These are phyloP conservation scores for Escallonia herrerae DNA, from an alignment of 129 eudicot species.

Conservation along the genomic window DNA sequence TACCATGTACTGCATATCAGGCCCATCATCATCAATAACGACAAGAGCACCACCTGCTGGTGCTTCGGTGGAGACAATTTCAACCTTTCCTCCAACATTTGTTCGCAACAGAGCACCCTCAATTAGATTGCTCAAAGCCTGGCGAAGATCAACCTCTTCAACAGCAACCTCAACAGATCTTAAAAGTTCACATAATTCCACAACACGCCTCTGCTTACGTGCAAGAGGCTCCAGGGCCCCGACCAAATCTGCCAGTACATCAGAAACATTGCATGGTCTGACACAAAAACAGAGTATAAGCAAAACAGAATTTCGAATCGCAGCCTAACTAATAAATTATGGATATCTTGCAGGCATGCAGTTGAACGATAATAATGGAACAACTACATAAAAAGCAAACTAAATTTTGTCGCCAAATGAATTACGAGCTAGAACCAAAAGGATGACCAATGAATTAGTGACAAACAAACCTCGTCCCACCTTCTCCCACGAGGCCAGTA, in stretches of 20 bases:
- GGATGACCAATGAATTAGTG: no score
- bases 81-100: constrained; percentile 73
- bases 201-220: constrained; percentile 49
- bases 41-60: constrained; percentile 94
- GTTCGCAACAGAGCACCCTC: constrained; percentile 92
- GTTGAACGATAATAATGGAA: no score
- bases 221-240: constrained; percentile 82
- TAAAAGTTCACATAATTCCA: constrained; percentile 49
- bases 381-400: no score
- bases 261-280: constrained; percentile 70
- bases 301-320: background rate
- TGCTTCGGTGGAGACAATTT: constrained; percentile 59
- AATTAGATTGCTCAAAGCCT: constrained; percentile 91
- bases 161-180: constrained; percentile 57
- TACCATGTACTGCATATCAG: constrained; percentile 99
- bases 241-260: constrained; percentile 66
- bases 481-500: no score
- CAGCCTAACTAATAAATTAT: no score
- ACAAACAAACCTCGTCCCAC: no score
- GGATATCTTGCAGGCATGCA: no score
- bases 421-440: no score
- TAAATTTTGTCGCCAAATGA: no score
- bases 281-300: constrained; percentile 23
- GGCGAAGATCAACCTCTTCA: constrained; percentile 87
- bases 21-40: constrained; percentile 90